Base-by-base conservation (phyloP, 2,329 filamentous ascomycete species). In the Pleomassaria siparia region DNA sequence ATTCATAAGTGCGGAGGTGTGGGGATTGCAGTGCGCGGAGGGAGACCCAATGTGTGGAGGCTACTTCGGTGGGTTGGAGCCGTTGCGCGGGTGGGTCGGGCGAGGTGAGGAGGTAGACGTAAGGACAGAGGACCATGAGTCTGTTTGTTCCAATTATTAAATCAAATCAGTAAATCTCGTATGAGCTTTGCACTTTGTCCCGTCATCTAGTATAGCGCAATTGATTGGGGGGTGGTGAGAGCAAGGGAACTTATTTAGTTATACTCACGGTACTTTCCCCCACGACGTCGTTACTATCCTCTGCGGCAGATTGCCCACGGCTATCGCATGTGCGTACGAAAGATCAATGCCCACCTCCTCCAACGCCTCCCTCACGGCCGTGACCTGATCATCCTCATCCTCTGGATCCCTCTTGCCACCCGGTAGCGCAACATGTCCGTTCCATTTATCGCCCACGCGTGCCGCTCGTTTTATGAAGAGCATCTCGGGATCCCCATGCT, bases 381-480 rank as follows among this genome's bases (percentile, higher is more conserved):
- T 81, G 16, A 79, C 80, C 50, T 77, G 72, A 60, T 88, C 85
- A 52, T 83, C 77, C 39, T 70, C 77, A 70, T 88, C 85, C 50
- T 81, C 79, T 0, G 82, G 79, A 54, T 88, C 85, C 53, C 83
- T 72, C 60, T 84, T 85, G 2, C 85, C 85, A 18, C 85, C 85
- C 0, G 85, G 85, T 3, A 88, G 69, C 0, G 85, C 85, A 47
- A 87, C 80, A 72, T 88, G 85, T 2, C 81, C 80, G 1, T 83
- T 86, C 85, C 85, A 88, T 47, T 84, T 75, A 64, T 88, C 85
- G 7, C 84, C 84, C 45, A 78, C 74, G 29, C 85, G 74, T 3
- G 83, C 78, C 2, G 85, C 81, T 37, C 85, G 75, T 63, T 88
- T 88, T 66, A 88, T 88, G 65, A 88, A 87, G 3, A 88, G 74